Evolutionary conservation across 1,284 basidiomycete genomes (phyloP).

Genomic region (Pseudozyma thailandica): DNA sequence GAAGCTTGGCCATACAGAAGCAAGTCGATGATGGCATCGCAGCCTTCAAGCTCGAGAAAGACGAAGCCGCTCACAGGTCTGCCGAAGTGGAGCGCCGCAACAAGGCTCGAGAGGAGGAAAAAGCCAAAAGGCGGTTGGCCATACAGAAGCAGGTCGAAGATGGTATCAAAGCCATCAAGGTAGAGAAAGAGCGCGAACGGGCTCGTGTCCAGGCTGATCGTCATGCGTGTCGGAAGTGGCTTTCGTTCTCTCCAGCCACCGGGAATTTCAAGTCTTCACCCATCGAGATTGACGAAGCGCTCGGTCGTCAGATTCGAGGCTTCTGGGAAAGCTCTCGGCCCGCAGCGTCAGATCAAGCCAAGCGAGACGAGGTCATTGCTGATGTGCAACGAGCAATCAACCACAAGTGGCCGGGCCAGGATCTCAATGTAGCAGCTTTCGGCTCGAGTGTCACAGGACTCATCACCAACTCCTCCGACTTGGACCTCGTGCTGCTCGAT

Average conservation of each 20-base stretch:
- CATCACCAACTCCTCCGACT: constrained; percentile 44
- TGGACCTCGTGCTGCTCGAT: constrained; percentile 59
- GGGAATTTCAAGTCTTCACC: background rate
- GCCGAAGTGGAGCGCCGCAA: constrained; percentile 31
- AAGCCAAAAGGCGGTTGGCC: constrained; percentile 12
- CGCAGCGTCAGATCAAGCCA: constrained; percentile 1
- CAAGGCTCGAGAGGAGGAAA: constrained; percentile 30
- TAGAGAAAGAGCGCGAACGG: constrained; percentile 20
- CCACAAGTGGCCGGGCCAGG: constrained; percentile 37
- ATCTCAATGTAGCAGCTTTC: constrained; percentile 51
- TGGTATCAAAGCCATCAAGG: constrained; percentile 25
- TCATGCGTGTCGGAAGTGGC: constrained; percentile 25
- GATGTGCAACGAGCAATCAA: constrained; percentile 47
- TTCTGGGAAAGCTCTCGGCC: constrained; percentile 46
- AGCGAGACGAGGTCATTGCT: constrained; percentile 32
- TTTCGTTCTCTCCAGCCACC: constrained; percentile 2
- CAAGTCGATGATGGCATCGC: constrained; percentile 25
- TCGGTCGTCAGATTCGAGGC: constrained; percentile 42
- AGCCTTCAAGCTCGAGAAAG: constrained; percentile 21
- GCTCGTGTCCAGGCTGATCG: constrained; percentile 16
- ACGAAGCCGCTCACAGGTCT: constrained; percentile 11
- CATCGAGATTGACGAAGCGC: constrained; percentile 18
- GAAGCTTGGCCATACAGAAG: constrained; percentile 25
- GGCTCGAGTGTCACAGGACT: constrained; percentile 60
- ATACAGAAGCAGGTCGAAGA: constrained; percentile 26